These are phyloP conservation scores for Agrostemma githago DNA, from an alignment of 148 eudicot genomes.

Conservation along the genomic window DNA sequence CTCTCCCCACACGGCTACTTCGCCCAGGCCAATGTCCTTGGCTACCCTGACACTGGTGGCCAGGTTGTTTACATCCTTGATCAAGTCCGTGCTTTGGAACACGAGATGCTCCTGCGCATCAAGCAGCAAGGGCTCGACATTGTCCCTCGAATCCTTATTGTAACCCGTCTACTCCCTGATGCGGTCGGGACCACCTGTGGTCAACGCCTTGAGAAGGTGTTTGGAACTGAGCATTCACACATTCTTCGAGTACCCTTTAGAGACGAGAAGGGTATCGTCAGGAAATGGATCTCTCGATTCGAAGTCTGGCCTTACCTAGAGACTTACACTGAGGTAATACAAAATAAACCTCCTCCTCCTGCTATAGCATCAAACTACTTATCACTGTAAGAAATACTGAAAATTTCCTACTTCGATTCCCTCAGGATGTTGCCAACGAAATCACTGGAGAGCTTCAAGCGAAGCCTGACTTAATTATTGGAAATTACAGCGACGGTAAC, in stretches of 20 bases:
- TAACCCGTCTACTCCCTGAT: constrained; percentile 91
- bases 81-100: constrained; percentile 99
- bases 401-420: background rate
- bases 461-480: constrained; percentile 88
- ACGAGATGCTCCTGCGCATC: constrained; percentile 83
- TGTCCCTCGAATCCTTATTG: constrained; percentile 81
- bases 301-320: constrained; percentile 99
- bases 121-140: constrained; percentile 98
- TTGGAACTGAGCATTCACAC: constrained; percentile 78
- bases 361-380: background rate
- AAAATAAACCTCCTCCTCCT: background rate
- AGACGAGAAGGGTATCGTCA: constrained; percentile 83
- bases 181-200: constrained; percentile 95
- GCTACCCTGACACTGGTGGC: constrained; percentile 98
- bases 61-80: constrained; percentile 98
- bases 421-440: constrained; percentile 87
- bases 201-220: constrained; percentile 91
- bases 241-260: constrained; percentile 95
- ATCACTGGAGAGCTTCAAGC: constrained; percentile 68
- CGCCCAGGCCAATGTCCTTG: constrained; percentile 92
- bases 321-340: constrained; percentile 80
- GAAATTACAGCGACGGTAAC: constrained; percentile 98
- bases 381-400: background rate
- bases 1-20: constrained; percentile 98
- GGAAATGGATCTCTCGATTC: constrained; percentile 93